phyloP scores from a whole-genome alignment of 2,329 filamentous ascomycete species.

The Aureobasidium melanogenum region DNA sequence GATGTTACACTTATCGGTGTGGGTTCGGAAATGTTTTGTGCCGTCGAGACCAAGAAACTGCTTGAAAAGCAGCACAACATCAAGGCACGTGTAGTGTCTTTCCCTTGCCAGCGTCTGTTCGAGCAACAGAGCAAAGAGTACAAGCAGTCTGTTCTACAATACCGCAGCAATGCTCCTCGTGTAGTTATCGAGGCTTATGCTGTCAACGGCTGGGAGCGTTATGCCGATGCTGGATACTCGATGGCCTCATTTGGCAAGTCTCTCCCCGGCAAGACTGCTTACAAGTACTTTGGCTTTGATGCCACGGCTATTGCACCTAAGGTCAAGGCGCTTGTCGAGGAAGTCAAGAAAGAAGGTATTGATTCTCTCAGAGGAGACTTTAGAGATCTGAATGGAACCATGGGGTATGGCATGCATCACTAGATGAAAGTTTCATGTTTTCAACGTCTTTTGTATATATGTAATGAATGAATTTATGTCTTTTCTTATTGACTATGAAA shows the following conservation, averaged over 20 bases:
- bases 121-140: conserved; percentile 39
- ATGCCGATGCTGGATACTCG: conserved; percentile 47
- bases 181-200: conserved; percentile 55
- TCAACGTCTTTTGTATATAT: not conserved
- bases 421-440: not conserved
- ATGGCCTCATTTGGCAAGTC: conserved; percentile 49
- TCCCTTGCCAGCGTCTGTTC: conserved; percentile 44
- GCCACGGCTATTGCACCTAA: conserved; percentile 35
- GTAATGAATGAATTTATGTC: not conserved
- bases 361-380: conserved; percentile 23
- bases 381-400: conserved; percentile 21
- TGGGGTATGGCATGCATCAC: conserved; percentile 18
- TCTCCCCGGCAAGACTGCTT: conserved; percentile 45
- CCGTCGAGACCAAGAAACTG: conserved; percentile 27
- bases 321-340: conserved; percentile 29
- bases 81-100: conserved; percentile 39
- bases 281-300: conserved; percentile 49
- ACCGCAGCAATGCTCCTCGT: conserved; percentile 16
- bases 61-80: conserved; percentile 25
- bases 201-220: conserved; percentile 51
- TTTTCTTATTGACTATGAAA: too few species aligned
- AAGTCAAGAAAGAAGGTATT: conserved; percentile 29
- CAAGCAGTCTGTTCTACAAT: conserved; percentile 19
- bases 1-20: conserved; percentile 41
- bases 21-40: conserved; percentile 43